Percentiles rank a stretch among this genome's conserved stretches.
Conservation (phyloP, 2,329 filamentous ascomycete genomes). For the Penicillium fuscoglaucum region DNA sequence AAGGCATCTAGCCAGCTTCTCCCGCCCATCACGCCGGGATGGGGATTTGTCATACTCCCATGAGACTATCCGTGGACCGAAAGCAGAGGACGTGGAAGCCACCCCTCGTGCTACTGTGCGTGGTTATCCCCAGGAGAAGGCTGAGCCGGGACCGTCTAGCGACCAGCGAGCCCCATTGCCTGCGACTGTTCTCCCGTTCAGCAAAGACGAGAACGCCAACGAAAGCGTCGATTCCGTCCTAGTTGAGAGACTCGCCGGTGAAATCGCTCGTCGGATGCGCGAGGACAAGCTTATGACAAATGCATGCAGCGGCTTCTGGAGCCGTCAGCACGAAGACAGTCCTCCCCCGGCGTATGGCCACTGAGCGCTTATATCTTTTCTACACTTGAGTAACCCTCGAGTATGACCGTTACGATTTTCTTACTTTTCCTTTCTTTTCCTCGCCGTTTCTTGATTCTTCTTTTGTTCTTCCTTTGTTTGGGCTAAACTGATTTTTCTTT, state of each 20-base stretch:
- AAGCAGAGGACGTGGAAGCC: conserved; percentile 32
- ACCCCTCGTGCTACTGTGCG: conserved; percentile 37
- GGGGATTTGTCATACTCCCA: conserved; percentile 29
- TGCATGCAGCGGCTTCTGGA: conserved; percentile 40
- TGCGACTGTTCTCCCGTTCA: conserved; percentile 38
- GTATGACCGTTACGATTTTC: conserved; percentile 25
- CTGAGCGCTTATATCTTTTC: conserved; percentile 22
- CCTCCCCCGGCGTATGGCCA: conserved; percentile 50
- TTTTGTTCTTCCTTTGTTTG: conserved; percentile 8
- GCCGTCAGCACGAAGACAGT: conserved; percentile 38
- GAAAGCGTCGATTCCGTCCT: conserved; percentile 49
- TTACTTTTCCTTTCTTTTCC: conserved; percentile 9
- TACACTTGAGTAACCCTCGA: conserved; percentile 16
- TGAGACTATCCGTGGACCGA: conserved; percentile 22
- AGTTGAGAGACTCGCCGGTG: conserved; percentile 74
- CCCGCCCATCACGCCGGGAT: conserved; percentile 27
- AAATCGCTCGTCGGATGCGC: conserved; percentile 81
- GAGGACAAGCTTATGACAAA: conserved; percentile 67
- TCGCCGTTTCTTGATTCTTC: neutral
- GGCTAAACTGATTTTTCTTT: conserved; percentile 13
- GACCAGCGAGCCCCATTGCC: conserved; percentile 29
- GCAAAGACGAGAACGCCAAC: conserved; percentile 29
- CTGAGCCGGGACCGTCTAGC: conserved; percentile 30
- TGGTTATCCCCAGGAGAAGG: conserved; percentile 28
- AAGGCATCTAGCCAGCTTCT: conserved; percentile 33